Percentiles rank a stretch among this genome's conserved stretches.
phyloP scores from a whole-genome alignment of 176 grass and related monocot species.

The Oryza brachyantha region DNA sequence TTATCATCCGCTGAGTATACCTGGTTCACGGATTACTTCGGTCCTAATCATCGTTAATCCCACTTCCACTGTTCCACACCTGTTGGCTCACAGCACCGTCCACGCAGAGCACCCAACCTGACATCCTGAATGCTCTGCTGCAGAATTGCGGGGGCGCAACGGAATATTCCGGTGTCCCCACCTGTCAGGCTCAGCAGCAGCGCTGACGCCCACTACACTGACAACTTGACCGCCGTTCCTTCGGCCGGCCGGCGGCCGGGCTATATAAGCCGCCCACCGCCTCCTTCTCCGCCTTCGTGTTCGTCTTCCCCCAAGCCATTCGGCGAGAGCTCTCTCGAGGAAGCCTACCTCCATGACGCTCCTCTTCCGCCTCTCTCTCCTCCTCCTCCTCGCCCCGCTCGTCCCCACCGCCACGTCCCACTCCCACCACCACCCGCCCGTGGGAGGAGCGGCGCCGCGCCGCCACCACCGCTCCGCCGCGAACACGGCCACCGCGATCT shows the following conservation, averaged over 20 bases:
- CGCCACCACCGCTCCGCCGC: conserved; percentile 12
- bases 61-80: too few species aligned
- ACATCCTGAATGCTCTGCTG: not conserved
- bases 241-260: not conserved
- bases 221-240: not conserved
- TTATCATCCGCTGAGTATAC: not conserved
- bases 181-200: not conserved
- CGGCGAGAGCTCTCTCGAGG: not conserved
- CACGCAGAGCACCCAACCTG: not conserved
- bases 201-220: too few species aligned
- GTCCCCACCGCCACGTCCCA: conserved; percentile 3
- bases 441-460: not conserved
- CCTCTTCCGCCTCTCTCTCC: not conserved
- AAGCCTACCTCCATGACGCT: conserved; percentile 22
- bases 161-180: not conserved
- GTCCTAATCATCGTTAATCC: not conserved
- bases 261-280: not conserved
- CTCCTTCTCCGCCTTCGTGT: not conserved
- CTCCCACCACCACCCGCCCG: not conserved
- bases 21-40: not conserved
- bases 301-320: not conserved
- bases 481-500: not conserved
- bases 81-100: not conserved
- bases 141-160: not conserved
- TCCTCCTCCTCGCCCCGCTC: not conserved